These are phyloP conservation scores for Talaromyces stipitatus DNA, from an alignment of 495 filamentous ascomycete genomes.

Conservation along the genomic window DNA sequence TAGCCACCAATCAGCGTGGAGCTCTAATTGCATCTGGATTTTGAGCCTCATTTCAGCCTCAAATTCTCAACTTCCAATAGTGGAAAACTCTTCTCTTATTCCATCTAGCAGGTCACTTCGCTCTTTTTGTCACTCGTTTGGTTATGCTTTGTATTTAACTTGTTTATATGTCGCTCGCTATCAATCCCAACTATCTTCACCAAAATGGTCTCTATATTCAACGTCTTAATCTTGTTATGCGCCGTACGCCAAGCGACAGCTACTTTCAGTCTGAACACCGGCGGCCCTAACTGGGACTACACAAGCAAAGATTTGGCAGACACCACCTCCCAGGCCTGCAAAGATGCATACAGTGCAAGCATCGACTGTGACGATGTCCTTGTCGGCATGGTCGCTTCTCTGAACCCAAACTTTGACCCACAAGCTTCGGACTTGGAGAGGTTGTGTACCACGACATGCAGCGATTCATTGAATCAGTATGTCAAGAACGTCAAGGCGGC, in stretches of 20 bases:
- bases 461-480: slow-evolving; percentile 18
- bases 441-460: slow-evolving; percentile 21
- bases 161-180: not conserved
- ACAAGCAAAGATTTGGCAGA: slow-evolving; percentile 18
- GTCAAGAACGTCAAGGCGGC: slow-evolving; percentile 19
- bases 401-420: slow-evolving; percentile 9
- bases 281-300: slow-evolving; percentile 19
- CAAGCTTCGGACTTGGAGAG: slow-evolving; percentile 13
- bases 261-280: slow-evolving; percentile 18
- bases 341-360: slow-evolving; percentile 22
- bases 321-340: slow-evolving; percentile 22
- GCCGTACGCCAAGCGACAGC: slow-evolving; percentile 10
- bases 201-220: slow-evolving; percentile 6
- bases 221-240: slow-evolving; percentile 11
- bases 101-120: no score
- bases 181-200: not conserved
- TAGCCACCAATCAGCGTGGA: not conserved
- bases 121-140: not conserved
- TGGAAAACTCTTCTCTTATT: not conserved
- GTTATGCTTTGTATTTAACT: not conserved
- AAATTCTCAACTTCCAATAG: no score
- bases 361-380: slow-evolving; percentile 23
- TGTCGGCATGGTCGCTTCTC: slow-evolving; percentile 17
- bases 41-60: not conserved
- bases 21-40: no score